phyloP scores from a whole-genome alignment of 495 filamentous ascomycete genomes.

The Penicillium paradoxum region DNA sequence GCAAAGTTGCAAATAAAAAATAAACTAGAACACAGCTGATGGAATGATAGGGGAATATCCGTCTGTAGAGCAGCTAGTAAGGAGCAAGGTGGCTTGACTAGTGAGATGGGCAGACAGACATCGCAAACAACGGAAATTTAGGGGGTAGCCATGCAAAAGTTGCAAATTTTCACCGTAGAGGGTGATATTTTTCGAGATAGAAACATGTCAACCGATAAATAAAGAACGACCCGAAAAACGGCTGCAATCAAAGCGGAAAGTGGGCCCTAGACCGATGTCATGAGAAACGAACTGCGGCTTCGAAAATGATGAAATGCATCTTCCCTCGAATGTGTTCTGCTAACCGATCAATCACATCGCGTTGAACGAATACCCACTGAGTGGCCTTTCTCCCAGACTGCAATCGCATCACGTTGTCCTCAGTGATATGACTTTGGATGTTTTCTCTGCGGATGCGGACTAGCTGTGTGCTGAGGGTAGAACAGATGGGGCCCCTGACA shows the following conservation, averaged over 20 bases:
- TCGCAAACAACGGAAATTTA: too few species aligned
- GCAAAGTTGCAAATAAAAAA: too few species aligned
- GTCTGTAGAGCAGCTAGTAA: too few species aligned
- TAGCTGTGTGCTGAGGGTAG: not conserved
- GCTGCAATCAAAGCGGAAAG: not conserved
- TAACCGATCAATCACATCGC: not conserved
- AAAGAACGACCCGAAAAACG: not conserved
- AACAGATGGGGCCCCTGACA: not conserved
- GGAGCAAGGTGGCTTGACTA: too few species aligned
- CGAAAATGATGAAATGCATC: not conserved
- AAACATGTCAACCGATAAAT: not conserved
- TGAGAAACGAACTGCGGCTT: not conserved
- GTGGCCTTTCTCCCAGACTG: not conserved
- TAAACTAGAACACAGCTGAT: too few species aligned
- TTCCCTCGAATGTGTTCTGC: slow-evolving; percentile 1
- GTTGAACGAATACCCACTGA: not conserved
- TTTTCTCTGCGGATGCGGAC: slow-evolving; percentile 2
- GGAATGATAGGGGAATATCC: too few species aligned
- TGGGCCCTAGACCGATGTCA: too few species aligned
- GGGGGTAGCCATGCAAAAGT: too few species aligned
- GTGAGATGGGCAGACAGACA: too few species aligned
- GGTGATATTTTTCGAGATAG: not conserved
- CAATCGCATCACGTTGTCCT: slow-evolving; percentile 1
- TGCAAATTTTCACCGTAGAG: too few species aligned
- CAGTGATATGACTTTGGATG: slow-evolving; percentile 1